These are phyloP conservation scores for Neurospora sp. DNA, from an alignment of 495 filamentous ascomycete genomes.

Conservation along the genomic window DNA sequence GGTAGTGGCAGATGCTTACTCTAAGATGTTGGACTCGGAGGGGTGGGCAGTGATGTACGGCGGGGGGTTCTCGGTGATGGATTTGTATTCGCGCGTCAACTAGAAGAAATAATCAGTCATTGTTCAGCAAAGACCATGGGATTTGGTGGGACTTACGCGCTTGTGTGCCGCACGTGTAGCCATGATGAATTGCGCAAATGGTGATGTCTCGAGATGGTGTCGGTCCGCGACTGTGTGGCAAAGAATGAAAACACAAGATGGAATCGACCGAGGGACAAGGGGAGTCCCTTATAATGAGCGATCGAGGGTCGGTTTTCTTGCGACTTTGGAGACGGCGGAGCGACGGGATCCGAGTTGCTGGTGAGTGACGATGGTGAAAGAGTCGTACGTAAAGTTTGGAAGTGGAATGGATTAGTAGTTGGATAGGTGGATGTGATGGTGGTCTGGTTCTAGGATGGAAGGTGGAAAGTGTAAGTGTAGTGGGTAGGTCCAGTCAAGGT, in stretches of 20 bases:
- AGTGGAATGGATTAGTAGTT: neutral
- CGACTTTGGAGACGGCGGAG: neutral
- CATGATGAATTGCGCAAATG: constrained; percentile 51
- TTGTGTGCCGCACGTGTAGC: constrained; percentile 76
- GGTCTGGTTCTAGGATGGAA: neutral
- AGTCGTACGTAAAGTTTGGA: neutral
- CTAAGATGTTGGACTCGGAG: constrained; percentile 88
- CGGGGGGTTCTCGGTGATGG: constrained; percentile 82
- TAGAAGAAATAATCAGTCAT: constrained; percentile 20
- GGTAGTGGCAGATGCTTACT: constrained; percentile 36
- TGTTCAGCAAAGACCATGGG: neutral
- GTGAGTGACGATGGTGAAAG: neutral
- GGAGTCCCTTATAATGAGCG: neutral
- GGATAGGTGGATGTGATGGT: neutral
- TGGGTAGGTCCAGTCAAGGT: neutral
- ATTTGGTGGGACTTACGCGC: constrained; percentile 46
- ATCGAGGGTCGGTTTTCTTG: neutral
- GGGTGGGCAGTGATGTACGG: constrained; percentile 92
- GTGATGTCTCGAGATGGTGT: neutral
- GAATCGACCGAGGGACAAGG: neutral
- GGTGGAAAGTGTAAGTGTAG: neutral
- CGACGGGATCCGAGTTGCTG: neutral
- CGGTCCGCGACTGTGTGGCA: neutral
- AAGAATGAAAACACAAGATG: constrained; percentile 1
- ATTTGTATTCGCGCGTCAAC: constrained; percentile 91